Evolutionary conservation across 164 flowering plant genomes (phyloP).

Genomic region (Magnolia changhungtana): DNA sequence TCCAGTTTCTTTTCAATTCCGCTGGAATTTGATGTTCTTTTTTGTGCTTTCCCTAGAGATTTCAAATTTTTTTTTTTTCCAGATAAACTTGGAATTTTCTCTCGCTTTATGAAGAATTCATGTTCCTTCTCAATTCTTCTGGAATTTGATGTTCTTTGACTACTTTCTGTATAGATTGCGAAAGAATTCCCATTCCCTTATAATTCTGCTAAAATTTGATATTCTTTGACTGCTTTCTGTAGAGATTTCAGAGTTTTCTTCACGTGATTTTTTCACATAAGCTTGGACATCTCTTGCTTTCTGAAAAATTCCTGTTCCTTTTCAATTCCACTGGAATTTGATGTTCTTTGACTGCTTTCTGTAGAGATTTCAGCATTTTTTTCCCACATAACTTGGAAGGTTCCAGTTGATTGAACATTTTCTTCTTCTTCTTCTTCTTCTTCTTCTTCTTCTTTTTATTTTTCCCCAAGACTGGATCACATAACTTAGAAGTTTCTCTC

Average conservation of each 20-base stretch:
- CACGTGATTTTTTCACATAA: too few relatives aligned
- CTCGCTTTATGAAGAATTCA: background rate
- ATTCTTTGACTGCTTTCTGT: background rate
- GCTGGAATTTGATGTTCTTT: too few relatives aligned
- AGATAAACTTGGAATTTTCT: too few relatives aligned
- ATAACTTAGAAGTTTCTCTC: background rate
- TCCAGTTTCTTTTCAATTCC: too few relatives aligned
- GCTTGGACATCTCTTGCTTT: too few relatives aligned
- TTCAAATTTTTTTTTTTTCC: too few relatives aligned
- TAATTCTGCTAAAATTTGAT: background rate
- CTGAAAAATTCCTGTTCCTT: background rate
- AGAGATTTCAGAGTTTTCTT: too few relatives aligned
- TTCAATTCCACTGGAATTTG: background rate
- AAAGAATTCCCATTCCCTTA: background rate
- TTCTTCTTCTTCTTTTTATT: background rate
- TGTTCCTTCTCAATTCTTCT: background rate
- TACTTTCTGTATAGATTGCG: background rate
- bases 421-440: background rate
- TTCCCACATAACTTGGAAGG: background rate
- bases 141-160: background rate
- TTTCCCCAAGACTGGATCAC: too few relatives aligned
- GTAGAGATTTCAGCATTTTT: background rate
- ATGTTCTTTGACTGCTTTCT: background rate
- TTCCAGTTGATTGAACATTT: background rate
- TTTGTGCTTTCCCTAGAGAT: too few relatives aligned